Evolutionary conservation across 129 eudicot genomes (phyloP), one percentile per base, ranked within the genome.

Genomic region (Oenanthe sinensis): DNA sequence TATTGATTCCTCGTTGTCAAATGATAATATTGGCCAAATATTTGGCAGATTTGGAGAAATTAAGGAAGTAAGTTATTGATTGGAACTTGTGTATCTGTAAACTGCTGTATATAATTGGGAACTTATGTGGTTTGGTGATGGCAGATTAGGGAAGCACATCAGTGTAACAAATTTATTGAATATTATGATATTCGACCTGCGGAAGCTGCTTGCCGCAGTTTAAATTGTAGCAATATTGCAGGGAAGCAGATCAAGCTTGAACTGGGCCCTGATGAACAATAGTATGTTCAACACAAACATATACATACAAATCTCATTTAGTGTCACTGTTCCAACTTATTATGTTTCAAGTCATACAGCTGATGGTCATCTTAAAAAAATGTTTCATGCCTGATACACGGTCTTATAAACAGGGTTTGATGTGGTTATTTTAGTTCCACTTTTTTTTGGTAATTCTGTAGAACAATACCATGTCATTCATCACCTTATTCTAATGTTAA

Each of bases 121-220:
- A 54, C 81, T 78, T 74, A 78, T 71, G 19, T 78, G 77, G 37
- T 36, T 39, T 69, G 74, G 19, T 67, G 72, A 4, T 69, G 77
- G 81, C 85, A 85, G 87, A 85, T 85, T 69, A 22, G 70, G 48
- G 82, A 75, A 78, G 70, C 83, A 50, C 69, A 60, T 40, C 75
- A 67, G 37, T 20, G 50, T 75, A 81, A 81, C 83, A 78, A 70
- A 81, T 39, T n/a, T 67, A 81, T 85, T 30, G 83, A 81, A 54
- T 85, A 44, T 78, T 81, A 78, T 81, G 87, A 85, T 78, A 81
- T 81, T 75, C 84, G 85, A 78, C 80, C 87, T 0, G 81, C 87
- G 20, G 85, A 85, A 81, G 81, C 87, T 65, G 87, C 85, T 81
- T 54, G 42, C 36, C 78, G 58, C 19, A 76, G 80, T 50, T 74